Evolutionary conservation across 441 rosid genomes (phyloP), one percentile per base, ranked within the genome.

Genomic region (Erodium trifolium): DNA sequence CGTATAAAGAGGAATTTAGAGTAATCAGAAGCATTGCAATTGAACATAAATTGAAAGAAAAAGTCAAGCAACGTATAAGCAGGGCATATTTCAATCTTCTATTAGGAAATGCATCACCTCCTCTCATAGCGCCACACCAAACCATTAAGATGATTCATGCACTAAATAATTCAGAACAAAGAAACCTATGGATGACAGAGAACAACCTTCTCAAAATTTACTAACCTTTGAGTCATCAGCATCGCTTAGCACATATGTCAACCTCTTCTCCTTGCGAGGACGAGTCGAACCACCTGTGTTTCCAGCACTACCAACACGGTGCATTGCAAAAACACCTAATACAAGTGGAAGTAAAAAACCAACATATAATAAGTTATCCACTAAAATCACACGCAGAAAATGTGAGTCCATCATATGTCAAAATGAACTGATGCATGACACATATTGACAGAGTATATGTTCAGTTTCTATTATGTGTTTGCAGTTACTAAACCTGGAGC

Each of bases 271-370:
- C 80, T 95, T 95, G 67, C 99, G 98, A 47, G 89, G 85, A 41
- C 99, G 99, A 75, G 79, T 87, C 79, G 98, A 92, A 82, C 87
- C 86, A 69, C 79, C 68, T 31, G 86, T 89, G 84, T 94, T 95
- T 76, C 99, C 98, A 3, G 96, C 87, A 87, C 99, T 95, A 76
- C 93, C 99, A 79, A 95, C 98, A 2, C 99, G 97, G 88, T 95
- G 99, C 99, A 95, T 95, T 57, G 85, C 88, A 75, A 79, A 67
- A 62, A 23, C 35, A 62, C 65, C 65, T 62, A 11, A 10, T 11
- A 62, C 65, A 27, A 62, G 14, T 23, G 35, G 11, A 62, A 62
- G 0, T 11, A 62, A 62, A 11, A 62, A 62, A 27, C 11, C 2
- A 62, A 4, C 27, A 62, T 3, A 27, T 27, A 12, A 62, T 10